Evolutionary conservation across 768 basidiomycete species (phyloP), one percentile per base, ranked within the genome.

Genomic region (Boletus subparvulus): DNA sequence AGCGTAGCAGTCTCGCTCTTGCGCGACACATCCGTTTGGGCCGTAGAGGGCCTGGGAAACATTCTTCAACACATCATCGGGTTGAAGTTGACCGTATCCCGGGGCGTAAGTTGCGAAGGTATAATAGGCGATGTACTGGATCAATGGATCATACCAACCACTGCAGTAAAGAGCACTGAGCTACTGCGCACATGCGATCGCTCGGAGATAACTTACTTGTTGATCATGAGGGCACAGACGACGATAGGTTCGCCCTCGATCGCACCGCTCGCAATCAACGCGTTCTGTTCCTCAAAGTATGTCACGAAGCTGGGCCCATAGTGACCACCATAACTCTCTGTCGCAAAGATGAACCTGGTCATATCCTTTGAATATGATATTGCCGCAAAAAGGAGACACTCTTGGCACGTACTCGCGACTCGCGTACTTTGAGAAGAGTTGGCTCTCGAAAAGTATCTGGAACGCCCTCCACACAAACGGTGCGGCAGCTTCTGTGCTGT

Each of bases 311-410:
- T 75, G 5, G 86, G 84, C 1, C 82, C 85, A 64, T 85, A 87
- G 62, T 87, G 85, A 0, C 85, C 85, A 7, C 86, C 86, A 52
- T 85, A 88, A 50, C 83, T 84, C 65, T 88, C 85, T 7, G 85
- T 85, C 3, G 83, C 78, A 45, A 87, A 77, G 39, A 85, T 79
- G 61, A 87, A 85, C 61, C 85, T 85, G 39, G 21, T 21, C 0
- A 35, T 43, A 14, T 35, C 14, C 19, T 44, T 4, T 49, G 19
- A 52, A 19, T 6, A 19, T 12, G 28, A n/a, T 13, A 16, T 47
- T 12, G 10, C 43, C 11, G 28, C 28, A 6, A n/a, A 32, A 5
- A 32, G 3, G 48, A 13, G 19, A 41, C 1, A 28, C 6, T 33
- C 9, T 14, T 16, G 41, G 13, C 58, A 68, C 80, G 37, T 60